Conservation (phyloP, 2,329 filamentous ascomycete species). For the Alternaria alternata region DNA sequence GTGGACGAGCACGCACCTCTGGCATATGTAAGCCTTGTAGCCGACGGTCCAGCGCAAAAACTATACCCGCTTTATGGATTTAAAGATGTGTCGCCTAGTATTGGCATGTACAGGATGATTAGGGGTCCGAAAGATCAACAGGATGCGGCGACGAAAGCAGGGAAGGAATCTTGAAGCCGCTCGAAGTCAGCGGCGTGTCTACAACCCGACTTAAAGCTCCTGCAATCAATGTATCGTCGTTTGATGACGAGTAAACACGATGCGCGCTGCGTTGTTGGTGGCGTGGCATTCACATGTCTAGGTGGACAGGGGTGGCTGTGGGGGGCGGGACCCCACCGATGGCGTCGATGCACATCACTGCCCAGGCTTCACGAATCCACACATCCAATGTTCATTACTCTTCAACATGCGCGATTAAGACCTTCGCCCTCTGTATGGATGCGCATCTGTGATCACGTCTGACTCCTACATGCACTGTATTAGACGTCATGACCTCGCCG, state of each 20-base stretch:
- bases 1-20: slow-evolving; percentile 53
- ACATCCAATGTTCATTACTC: slow-evolving; percentile 4
- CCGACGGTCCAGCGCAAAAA: slow-evolving; percentile 55
- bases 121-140: slow-evolving; percentile 25
- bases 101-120: slow-evolving; percentile 44
- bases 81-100: slow-evolving; percentile 46
- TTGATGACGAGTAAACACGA: background rate
- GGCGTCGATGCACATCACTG: slow-evolving; percentile 11
- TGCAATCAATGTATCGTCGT: background rate
- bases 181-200: background rate
- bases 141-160: background rate
- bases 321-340: slow-evolving; percentile 10
- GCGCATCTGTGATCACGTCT: background rate
- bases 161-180: background rate
- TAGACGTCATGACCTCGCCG: background rate
- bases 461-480: background rate
- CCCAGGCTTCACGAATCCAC: slow-evolving; percentile 8
- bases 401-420: background rate
- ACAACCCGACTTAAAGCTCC: background rate
- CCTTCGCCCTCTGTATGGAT: background rate
- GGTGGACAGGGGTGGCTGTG: slow-evolving; percentile 2
- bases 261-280: background rate
- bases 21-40: slow-evolving; percentile 58
- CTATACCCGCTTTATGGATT: slow-evolving; percentile 60
- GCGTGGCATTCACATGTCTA: background rate